phyloP scores from a whole-genome alignment of 2,329 filamentous ascomycete genomes.

The Arthrobotrys megalospora region DNA sequence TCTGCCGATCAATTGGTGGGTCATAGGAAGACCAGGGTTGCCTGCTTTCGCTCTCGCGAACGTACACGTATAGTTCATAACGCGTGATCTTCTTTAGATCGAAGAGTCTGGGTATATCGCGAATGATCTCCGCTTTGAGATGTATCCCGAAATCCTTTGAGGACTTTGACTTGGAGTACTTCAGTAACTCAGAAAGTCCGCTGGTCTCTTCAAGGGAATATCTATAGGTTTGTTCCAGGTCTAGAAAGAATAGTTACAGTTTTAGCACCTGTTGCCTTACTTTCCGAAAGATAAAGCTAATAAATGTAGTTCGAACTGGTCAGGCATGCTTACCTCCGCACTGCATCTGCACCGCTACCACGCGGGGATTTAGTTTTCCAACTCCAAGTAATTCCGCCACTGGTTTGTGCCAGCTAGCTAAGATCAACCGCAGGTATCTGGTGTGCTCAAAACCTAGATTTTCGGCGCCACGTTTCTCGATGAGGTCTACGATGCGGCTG shows the following conservation, averaged over 20 bases:
- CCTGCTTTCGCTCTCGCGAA: too few relatives aligned
- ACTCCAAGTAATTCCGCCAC: not conserved
- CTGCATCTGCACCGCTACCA: not conserved
- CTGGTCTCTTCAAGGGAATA: not conserved
- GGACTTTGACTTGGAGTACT: constrained; percentile 5
- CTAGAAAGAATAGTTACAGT: not conserved
- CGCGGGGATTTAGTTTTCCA: constrained; percentile 13
- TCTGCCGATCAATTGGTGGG: not conserved
- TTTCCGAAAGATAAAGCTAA: too few relatives aligned
- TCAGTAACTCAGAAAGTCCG: not conserved
- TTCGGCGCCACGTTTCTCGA: not conserved
- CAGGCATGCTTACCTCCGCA: not conserved
- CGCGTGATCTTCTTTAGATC: constrained; percentile 27
- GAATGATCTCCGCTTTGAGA: not conserved
- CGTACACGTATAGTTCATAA: not conserved
- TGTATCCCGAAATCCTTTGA: not conserved
- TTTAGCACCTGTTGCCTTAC: too few relatives aligned
- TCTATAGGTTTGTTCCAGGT: not conserved
- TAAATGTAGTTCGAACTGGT: not conserved
- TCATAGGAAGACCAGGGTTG: too few relatives aligned
- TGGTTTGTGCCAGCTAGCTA: not conserved
- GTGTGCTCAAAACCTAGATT: not conserved
- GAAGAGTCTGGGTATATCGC: not conserved
- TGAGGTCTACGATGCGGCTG: not conserved
- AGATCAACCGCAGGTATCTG: not conserved